A percentile compares a stretch with the other conserved stretches of the same genome.
Evolutionary conservation across 768 basidiomycete species (phyloP).

Genomic region (Phaffia tasmanica): DNA sequence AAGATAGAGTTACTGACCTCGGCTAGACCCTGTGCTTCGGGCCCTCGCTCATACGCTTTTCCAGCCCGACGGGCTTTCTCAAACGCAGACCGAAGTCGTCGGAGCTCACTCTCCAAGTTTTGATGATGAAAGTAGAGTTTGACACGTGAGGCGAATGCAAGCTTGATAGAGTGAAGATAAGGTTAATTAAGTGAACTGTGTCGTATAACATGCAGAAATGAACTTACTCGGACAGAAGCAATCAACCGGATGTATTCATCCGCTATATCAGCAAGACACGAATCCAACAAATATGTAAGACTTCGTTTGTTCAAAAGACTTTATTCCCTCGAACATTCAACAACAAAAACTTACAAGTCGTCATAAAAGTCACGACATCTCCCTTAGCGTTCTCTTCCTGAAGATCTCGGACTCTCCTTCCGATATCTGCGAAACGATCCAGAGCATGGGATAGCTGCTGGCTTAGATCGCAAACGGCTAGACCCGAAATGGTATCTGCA

Average conservation of each 20-base stretch:
- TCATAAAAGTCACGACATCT: constrained; percentile 70
- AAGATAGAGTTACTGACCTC: constrained; percentile 48
- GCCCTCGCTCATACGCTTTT: constrained; percentile 56
- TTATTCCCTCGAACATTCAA: neutral
- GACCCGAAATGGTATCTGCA: constrained; percentile 54
- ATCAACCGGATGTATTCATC: constrained; percentile 93
- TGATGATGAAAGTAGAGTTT: constrained; percentile 75
- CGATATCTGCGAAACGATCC: constrained; percentile 59
- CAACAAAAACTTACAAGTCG: constrained; percentile 47
- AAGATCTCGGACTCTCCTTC: constrained; percentile 60
- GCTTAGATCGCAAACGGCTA: constrained; percentile 66
- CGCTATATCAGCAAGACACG: constrained; percentile 37
- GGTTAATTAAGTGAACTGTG: too few relatives aligned
- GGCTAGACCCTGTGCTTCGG: constrained; percentile 65
- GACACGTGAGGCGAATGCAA: constrained; percentile 78
- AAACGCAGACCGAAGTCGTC: constrained; percentile 60
- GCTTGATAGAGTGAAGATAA: constrained; percentile 40
- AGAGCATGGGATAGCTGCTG: constrained; percentile 61
- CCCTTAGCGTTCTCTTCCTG: constrained; percentile 65
- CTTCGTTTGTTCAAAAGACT: too few relatives aligned
- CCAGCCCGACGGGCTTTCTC: constrained; percentile 75
- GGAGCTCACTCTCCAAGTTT: constrained; percentile 59
- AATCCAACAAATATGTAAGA: neutral
- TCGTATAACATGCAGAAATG: neutral
- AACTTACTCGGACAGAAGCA: constrained; percentile 66